Evolutionary conservation across 208 protist genomes (phyloP), one percentile per base, ranked within the genome.

Genomic region (Herpetomonas samuelpessoai): DNA sequence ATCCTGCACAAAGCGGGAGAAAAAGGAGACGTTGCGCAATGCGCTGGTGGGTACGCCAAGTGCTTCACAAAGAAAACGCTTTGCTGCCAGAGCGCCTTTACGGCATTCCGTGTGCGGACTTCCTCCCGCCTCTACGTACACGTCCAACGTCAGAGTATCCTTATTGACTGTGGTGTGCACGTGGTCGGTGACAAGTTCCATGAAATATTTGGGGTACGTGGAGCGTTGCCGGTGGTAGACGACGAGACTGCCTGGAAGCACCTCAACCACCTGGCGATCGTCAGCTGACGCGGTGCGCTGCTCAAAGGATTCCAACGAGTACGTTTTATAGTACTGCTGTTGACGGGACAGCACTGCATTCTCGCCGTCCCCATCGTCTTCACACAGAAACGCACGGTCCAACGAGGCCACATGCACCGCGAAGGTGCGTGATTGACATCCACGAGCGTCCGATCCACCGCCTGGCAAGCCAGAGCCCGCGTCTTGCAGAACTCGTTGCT

Each of bases 201-300:
- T 50, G 26, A 57, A 61, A 45, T 68, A 52, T 57, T 78, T 65
- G 19, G 73, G 69, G 61, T 67, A 68, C 14, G 54, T 65, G 3
- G 68, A 57, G 4, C 73, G 72, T 21, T 31, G 44, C 14, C 26
- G 39, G 60, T 85, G 73, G 62, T 66, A 80, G n/a, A 85, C 41
- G 14, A 60, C 64, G 4, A 85, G 57, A 16, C 52, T 35, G 16
- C 78, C 78, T 4, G 41, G 48, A 21, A 27, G 18, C 6, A 85
- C 63, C 39, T 85, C 61, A 2, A 83, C 19, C 61, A 51, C 57
- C 47, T 48, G 12, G 61, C 61, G 10, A 47, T 39, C 50, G 61
- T 6, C 21, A 39, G 54, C 64, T 6, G 35, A 27, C 19, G 45
- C 57, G 38, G 51, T 16, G 22, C 9, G 44, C 19, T 22, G 44